Evolutionary conservation across 1,139 yeast species (phyloP), one percentile per base, ranked within the genome.

Genomic region (Saccharomyces hybrid): DNA sequence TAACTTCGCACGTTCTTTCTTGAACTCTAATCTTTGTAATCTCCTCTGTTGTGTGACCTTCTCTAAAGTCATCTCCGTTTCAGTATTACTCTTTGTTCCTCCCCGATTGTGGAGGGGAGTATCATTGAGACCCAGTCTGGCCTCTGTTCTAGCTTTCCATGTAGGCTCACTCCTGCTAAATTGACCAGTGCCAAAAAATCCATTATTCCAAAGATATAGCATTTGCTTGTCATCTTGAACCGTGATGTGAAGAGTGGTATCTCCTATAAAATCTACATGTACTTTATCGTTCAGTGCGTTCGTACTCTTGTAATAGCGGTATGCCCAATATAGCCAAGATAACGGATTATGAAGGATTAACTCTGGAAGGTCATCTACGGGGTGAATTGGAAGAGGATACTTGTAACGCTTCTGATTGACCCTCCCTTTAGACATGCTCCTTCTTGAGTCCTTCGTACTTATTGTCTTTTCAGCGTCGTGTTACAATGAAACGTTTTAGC

Each of bases 151-250:
- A 13, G 75, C 75, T 49, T 69, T 71, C 98, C 98, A 93, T 0
- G 96, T 83, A 0, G 99, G 97, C 64, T 93, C 97, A 56, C 96
- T 86, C 60, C 99, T 76, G 38, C 96, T 87, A 51, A 90, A 73
- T 3, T 81, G 78, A 2, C 99, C 99, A 64, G 93, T 93, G 8
- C 99, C 99, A 66, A 89, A 95, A 67, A 90, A 93, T 0, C 99
- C 99, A 64, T 79, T 79, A 31, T 78, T 72, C 98, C 99, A 93
- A 7, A 93, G 73, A 31, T 70, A 69, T n/a, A 67, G 63, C 81
- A 84, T 85, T 46, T 78, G 82, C 0, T 65, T 61, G 0, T 67
- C 72, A 54, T 78, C 77, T 2, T 63, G 62, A 1, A 83, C 83
- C 31, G 72, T 67, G 14, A 64, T 66, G 49, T 64, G 70, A 13